Conservation (phyloP, 345 rosid species). For the Hypericum androsaemum region DNA sequence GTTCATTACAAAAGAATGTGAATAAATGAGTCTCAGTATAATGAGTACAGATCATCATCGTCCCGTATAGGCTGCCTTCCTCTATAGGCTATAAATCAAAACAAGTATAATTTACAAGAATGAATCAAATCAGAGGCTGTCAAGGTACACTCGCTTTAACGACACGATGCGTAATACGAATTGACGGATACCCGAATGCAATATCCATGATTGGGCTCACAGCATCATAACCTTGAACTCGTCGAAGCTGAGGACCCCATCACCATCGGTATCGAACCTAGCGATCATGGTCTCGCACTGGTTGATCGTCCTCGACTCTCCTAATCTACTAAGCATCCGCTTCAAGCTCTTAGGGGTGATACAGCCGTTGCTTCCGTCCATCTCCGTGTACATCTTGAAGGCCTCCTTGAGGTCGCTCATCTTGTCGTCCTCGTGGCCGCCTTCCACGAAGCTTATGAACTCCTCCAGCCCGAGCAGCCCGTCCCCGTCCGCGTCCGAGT, state of each 20-base stretch:
- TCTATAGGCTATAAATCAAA: too few species aligned
- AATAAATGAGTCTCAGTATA: too few species aligned
- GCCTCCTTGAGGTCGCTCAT: constrained; percentile 15
- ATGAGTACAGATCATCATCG: too few species aligned
- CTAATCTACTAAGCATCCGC: constrained; percentile 21
- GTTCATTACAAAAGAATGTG: too few species aligned
- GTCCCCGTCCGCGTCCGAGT: constrained; percentile 17
- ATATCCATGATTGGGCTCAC: too few species aligned
- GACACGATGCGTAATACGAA: too few species aligned
- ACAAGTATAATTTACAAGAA: too few species aligned
- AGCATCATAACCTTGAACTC: constrained; percentile 21
- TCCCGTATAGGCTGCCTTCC: too few species aligned
- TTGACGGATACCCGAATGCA: too few species aligned
- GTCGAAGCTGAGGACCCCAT: constrained; percentile 20
- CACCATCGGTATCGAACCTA: constrained; percentile 25
- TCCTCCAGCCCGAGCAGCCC: constrained; percentile 18
- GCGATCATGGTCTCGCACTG: constrained; percentile 17
- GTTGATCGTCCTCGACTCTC: background rate
- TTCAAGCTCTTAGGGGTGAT: constrained; percentile 22
- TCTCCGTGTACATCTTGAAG: constrained; percentile 18
- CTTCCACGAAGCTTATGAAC: constrained; percentile 16
- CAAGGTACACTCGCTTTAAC: too few species aligned
- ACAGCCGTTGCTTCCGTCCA: constrained; percentile 13
- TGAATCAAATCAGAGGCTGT: too few species aligned
- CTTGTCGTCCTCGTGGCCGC: constrained; percentile 20